A percentile compares a stretch with the other conserved stretches of the same genome.
phyloP scores from a whole-genome alignment of 768 basidiomycete species.

The Suillus placidus region DNA sequence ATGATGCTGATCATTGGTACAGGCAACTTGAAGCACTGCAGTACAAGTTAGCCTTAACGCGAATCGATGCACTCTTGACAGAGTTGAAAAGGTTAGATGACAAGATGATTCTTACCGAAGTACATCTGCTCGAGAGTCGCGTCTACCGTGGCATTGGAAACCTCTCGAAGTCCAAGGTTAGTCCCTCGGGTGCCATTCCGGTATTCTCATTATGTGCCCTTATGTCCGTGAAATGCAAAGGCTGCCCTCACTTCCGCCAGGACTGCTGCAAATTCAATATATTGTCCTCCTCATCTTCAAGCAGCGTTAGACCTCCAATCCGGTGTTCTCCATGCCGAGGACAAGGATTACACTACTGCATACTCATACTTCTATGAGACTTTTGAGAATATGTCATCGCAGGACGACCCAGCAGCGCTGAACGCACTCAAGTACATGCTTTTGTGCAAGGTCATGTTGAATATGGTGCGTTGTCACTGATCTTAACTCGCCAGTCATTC shows the following conservation, averaged over 20 bases:
- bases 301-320: slow-evolving; percentile 66
- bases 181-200: slow-evolving; percentile 14
- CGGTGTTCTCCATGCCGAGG: slow-evolving; percentile 91
- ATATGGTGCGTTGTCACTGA: slow-evolving; percentile 60
- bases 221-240: slow-evolving; percentile 36
- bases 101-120: slow-evolving; percentile 97
- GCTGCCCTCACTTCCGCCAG: slow-evolving; percentile 88
- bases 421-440: slow-evolving; percentile 97
- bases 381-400: slow-evolving; percentile 83
- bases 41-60: slow-evolving; percentile 74
- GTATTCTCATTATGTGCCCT: not conserved
- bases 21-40: slow-evolving; percentile 77
- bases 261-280: slow-evolving; percentile 94
- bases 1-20: slow-evolving; percentile 12
- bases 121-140: slow-evolving; percentile 90
- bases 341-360: slow-evolving; percentile 96
- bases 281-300: slow-evolving; percentile 78
- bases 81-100: slow-evolving; percentile 95
- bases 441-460: slow-evolving; percentile 97
- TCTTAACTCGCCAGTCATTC: not conserved
- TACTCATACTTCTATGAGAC: slow-evolving; percentile 98
- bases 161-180: slow-evolving; percentile 85
- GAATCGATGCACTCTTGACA: slow-evolving; percentile 86
- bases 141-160: slow-evolving; percentile 91
- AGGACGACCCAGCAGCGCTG: slow-evolving; percentile 76